Base-by-base conservation (phyloP, 2,329 filamentous ascomycete species). In the Incumbomyces lentus region DNA sequence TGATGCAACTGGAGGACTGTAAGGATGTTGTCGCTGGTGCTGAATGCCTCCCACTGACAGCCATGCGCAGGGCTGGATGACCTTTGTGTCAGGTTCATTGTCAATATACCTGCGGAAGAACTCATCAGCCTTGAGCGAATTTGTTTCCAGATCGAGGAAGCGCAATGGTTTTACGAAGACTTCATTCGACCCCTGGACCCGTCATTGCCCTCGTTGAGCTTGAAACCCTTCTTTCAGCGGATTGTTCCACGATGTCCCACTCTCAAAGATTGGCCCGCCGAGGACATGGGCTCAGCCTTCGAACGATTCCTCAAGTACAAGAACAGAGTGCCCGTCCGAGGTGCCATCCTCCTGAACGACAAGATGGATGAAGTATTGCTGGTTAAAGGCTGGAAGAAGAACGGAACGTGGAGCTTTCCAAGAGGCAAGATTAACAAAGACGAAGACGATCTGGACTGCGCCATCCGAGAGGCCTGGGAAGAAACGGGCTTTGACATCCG, bases 111-210 rank as follows among this genome's bases (percentile, higher is more conserved):
- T 38, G 76, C 85, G 54, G 87, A 92, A 66, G 92, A 98, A 66
- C 78, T 96, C 39, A 81, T 82, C 55, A 88, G 86, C 2, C 85
- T 95, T 48, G 86, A 88, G 62, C 84, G 92, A 62, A 92, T 98
- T 68, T 96, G 90, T 69, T 98, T 98, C 65, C 89, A 96, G 68
- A 85, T 98, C 58, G 92, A 98, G 68, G 93, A 98, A 68, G 92
- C 92, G 59, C 93, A 98, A 80, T 98, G 92, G 92, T 98, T 94
- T 68, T 98, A 98, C 78, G 92, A 98, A 73, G 92, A 98, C 68
- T 98, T 98, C 63, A 87, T 98, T 64, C 86, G 92, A 40, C 89
- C 90, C 33, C 73, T 92, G 53, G 85, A 95, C 65, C 82, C 88
- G 44, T 76, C 76, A 33, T 75, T 98, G 10, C 92, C 92, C 3